These are phyloP conservation scores for Hymenoscyphus scutula DNA, from an alignment of 2,329 filamentous ascomycete genomes.

Conservation along the genomic window DNA sequence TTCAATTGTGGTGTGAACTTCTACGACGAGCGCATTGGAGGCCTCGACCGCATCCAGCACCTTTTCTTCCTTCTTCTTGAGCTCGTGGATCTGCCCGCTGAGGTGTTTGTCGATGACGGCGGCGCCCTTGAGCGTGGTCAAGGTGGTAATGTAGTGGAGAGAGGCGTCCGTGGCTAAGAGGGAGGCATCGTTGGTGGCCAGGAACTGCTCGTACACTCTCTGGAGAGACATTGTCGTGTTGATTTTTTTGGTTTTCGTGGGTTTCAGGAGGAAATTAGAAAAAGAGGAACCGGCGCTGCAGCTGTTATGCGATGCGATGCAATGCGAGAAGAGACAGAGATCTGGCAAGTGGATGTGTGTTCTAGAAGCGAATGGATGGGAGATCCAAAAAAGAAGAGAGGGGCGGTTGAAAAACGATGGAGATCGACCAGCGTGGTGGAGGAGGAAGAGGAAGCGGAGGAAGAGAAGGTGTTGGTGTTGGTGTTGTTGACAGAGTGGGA, in stretches of 20 bases:
- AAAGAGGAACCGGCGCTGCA: conserved; percentile 1
- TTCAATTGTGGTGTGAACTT: conserved; percentile 79
- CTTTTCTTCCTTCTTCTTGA: conserved; percentile 81
- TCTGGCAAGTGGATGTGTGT: neutral
- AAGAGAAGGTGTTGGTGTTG: neutral
- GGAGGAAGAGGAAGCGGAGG: neutral
- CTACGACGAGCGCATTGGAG: conserved; percentile 65
- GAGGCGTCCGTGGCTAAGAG: conserved; percentile 64
- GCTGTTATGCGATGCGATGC: neutral
- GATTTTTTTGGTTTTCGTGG: neutral
- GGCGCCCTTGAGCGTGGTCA: conserved; percentile 68
- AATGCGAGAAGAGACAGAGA: neutral
- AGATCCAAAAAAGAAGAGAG: neutral
- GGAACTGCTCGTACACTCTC: conserved; percentile 67
- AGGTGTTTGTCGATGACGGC: conserved; percentile 83
- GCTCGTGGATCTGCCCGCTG: conserved; percentile 63
- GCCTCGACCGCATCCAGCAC: conserved; percentile 73
- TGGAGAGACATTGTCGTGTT: conserved; percentile 47
- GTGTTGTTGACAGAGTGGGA: conserved; percentile 1
- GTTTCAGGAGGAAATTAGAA: neutral
- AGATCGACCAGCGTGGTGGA: conserved; percentile 1
- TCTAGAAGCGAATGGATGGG: conserved; percentile 1
- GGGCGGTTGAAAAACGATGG: neutral
- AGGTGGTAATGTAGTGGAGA: conserved; percentile 86
- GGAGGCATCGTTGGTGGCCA: conserved; percentile 62